Evolutionary conservation across 345 rosid species (phyloP), one percentile per base, ranked within the genome.

Genomic region (Pistacia atlantica): DNA sequence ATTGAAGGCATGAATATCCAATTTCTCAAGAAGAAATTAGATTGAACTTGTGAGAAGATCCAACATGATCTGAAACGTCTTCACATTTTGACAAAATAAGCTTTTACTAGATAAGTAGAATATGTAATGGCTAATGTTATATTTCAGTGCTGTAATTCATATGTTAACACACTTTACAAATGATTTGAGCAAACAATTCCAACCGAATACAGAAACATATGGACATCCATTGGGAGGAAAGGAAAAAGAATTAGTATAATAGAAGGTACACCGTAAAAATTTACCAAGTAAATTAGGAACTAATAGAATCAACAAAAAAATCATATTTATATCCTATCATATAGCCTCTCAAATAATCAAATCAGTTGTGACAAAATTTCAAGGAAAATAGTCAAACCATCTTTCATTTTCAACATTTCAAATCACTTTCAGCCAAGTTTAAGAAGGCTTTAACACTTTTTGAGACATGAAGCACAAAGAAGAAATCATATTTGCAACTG

Each of bases 151-250:
- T 14, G 49, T 28, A 31, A 31, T 31, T 1, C 33, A 31, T 31
- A 31, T 31, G 33, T 2, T 31, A 31, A 31, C 45, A 64, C 12
- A 33, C 13, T 25, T 25, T 49, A 49, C 17, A 51, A 14, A 69
- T 28, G 58, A 69, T 52, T 52, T 49, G 42, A 1, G 45, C 38
- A 48, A 2, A 67, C 25, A 49, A 28, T 67, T 25, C 57, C 20
- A 46, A 46, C 31, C 18, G 45, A 78, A 73, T 37, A 38, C 38
- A 31, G 9, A 25, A 69, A 52, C 7, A 52, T 16, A 3, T 31
- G 45, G 45, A 31, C 73, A 69, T 69, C 73, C 61, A 69, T 33
- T 4, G 17, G 31, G 48, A 65, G 10, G 13, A 65, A 38, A 65
- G 22, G 22, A 49, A 14, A 35, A 46, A 52, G 11, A 7, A 35